These are phyloP conservation scores for Aspergillus ostianus DNA, from an alignment of 495 filamentous ascomycete genomes.

Conservation along the genomic window DNA sequence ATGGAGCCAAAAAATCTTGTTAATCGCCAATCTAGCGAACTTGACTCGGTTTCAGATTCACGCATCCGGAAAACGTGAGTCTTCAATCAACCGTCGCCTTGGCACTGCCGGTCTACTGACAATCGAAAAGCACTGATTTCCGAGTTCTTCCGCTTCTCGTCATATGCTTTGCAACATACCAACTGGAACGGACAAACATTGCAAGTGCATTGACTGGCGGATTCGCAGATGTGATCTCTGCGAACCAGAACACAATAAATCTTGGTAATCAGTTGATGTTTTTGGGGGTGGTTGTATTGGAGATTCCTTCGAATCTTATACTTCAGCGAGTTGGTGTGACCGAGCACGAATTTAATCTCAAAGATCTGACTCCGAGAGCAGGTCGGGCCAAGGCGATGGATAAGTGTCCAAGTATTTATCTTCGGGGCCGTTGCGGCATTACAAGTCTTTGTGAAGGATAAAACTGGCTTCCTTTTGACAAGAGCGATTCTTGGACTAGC, in stretches of 20 bases:
- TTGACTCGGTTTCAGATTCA: not conserved
- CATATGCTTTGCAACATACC: conserved; percentile 48
- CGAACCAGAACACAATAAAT: conserved; percentile 54
- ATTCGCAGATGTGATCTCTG: conserved; percentile 42
- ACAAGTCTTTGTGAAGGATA: conserved; percentile 50
- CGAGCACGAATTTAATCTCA: not conserved
- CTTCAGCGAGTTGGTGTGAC: conserved; percentile 20
- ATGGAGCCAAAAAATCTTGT: not conserved
- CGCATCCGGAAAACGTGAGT: not conserved
- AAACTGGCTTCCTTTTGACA: conserved; percentile 41
- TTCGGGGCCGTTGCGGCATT: conserved; percentile 52
- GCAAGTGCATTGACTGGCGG: conserved; percentile 44
- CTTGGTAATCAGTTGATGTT: conserved; percentile 54
- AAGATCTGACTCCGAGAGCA: conserved; percentile 12
- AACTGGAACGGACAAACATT: conserved; percentile 49
- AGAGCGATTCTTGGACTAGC: conserved; percentile 48
- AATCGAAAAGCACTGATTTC: conserved; percentile 30
- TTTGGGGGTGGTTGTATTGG: conserved; percentile 50
- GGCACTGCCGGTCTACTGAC: not conserved
- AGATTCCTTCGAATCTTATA: conserved; percentile 53
- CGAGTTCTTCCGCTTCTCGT: conserved; percentile 45
- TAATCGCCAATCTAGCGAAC: not conserved
- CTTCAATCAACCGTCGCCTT: not conserved
- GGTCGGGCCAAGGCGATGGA: conserved; percentile 50
- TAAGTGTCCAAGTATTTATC: conserved; percentile 49